Evolutionary conservation across 257 asterid genomes (phyloP).

Genomic region (Fraxinus americana): DNA sequence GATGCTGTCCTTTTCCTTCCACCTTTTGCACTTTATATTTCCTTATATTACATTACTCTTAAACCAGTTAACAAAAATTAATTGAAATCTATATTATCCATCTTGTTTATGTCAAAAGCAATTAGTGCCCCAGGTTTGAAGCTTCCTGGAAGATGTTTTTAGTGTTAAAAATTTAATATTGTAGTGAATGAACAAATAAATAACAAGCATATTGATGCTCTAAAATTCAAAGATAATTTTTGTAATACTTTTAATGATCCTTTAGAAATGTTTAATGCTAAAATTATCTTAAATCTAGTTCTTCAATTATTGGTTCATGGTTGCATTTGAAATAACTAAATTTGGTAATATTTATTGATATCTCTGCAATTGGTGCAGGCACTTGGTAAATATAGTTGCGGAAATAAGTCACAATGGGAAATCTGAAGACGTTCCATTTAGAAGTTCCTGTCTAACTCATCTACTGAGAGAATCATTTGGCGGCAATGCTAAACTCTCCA

Average conservation of each 20-base stretch:
- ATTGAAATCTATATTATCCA: neutral
- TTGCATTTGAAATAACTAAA: neutral
- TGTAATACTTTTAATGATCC: neutral
- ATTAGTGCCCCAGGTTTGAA: neutral
- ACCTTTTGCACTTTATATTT: conserved; percentile 7
- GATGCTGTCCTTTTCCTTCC: neutral
- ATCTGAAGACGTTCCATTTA: conserved; percentile 49
- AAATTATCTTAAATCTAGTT: neutral
- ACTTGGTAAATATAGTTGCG: conserved; percentile 64
- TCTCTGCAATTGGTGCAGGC: conserved; percentile 51
- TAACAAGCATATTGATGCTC: neutral
- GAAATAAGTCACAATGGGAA: conserved; percentile 44
- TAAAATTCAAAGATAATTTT: neutral
- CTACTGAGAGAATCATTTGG: conserved; percentile 80
- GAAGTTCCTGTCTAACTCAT: conserved; percentile 70
- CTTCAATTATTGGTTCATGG: neutral
- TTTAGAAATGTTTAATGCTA: neutral
- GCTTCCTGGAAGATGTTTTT: neutral
- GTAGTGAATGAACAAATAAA: neutral
- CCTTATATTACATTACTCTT: neutral
- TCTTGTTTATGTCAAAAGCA: neutral
- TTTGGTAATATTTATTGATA: neutral
- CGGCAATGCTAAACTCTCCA: conserved; percentile 81
- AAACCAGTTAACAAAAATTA: neutral
- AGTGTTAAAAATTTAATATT: neutral